These are phyloP conservation scores for Botrytis elliptica DNA, from an alignment of 2,329 filamentous ascomycete species.

Conservation along the genomic window DNA sequence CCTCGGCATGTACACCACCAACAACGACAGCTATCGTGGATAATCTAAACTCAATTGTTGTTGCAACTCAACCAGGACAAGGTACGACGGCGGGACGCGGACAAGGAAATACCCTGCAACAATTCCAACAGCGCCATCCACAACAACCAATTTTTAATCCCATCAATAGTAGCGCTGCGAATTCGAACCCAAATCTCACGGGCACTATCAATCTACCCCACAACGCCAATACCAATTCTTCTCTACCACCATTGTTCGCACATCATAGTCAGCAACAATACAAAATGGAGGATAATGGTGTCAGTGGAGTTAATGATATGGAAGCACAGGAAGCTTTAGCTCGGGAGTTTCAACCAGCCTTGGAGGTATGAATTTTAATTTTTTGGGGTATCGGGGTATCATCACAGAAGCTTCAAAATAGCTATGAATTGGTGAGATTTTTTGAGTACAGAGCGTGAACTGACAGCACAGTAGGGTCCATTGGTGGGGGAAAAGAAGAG, in stretches of 20 bases:
- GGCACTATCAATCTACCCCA: slow-evolving; percentile 9
- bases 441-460: slow-evolving; percentile 30
- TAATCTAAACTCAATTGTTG: slow-evolving; percentile 11
- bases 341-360: slow-evolving; percentile 56
- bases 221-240: slow-evolving; percentile 25
- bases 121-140: slow-evolving; percentile 15
- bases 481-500: slow-evolving; percentile 76
- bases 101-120: slow-evolving; percentile 21
- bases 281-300: slow-evolving; percentile 31
- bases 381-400: not conserved
- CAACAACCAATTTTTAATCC: slow-evolving; percentile 20
- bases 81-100: slow-evolving; percentile 1
- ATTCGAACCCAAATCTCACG: slow-evolving; percentile 7
- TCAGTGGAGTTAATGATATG: slow-evolving; percentile 30
- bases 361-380: slow-evolving; percentile 47
- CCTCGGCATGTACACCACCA: slow-evolving; percentile 7
- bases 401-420: not conserved
- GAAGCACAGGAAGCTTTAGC: slow-evolving; percentile 60
- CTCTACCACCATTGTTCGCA: slow-evolving; percentile 20
- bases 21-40: not conserved
- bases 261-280: slow-evolving; percentile 23
- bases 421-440: slow-evolving; percentile 1
- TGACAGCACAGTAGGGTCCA: slow-evolving; percentile 62
- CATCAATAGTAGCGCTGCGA: slow-evolving; percentile 5
- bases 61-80: slow-evolving; percentile 8